A percentile compares a stretch with the other conserved stretches of the same genome.
These are phyloP conservation scores for Ascochyta viciae-villosae DNA, from an alignment of 2,329 filamentous ascomycete species.

Conservation along the genomic window DNA sequence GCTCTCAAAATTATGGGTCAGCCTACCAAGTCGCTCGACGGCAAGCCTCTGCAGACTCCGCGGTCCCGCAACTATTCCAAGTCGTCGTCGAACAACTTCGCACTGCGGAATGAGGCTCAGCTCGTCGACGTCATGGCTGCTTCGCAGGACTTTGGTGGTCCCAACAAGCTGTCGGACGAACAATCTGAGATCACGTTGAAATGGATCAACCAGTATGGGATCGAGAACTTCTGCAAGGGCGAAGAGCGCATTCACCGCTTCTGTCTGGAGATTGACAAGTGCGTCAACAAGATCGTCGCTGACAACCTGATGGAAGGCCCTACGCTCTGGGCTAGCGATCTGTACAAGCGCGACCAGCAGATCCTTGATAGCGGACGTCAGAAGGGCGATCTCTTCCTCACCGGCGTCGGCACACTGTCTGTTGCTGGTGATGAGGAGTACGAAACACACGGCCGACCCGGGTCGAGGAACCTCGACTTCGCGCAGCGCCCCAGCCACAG, in stretches of 20 bases:
- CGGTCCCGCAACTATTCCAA: constrained; percentile 54
- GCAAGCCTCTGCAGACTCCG: constrained; percentile 48
- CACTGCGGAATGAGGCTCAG: constrained; percentile 83
- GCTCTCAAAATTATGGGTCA: constrained; percentile 91
- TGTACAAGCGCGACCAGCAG: constrained; percentile 80
- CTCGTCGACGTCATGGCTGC: constrained; percentile 88
- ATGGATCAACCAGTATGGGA: constrained; percentile 81
- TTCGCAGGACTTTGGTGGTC: constrained; percentile 81
- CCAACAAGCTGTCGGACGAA: constrained; percentile 95
- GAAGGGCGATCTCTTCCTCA: constrained; percentile 57
- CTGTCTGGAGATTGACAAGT: constrained; percentile 86
- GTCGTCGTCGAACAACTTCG: constrained; percentile 62
- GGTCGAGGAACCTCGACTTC: constrained; percentile 53
- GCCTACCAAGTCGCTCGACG: constrained; percentile 51
- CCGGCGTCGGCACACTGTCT: constrained; percentile 56
- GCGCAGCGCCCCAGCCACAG: constrained; percentile 61
- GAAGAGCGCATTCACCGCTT: constrained; percentile 96
- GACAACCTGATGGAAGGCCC: constrained; percentile 85
- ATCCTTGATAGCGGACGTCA: constrained; percentile 61
- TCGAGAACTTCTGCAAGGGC: constrained; percentile 93
- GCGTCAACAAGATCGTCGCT: constrained; percentile 83
- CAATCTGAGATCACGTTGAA: constrained; percentile 84
- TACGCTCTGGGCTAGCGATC: constrained; percentile 88
- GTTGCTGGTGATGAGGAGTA: constrained; percentile 58
- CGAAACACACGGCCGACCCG: constrained; percentile 47